A percentile compares a stretch with the other conserved stretches of the same genome.
These are phyloP conservation scores for Rubus idaeus DNA, from an alignment of 306 rosid species.

Conservation along the genomic window DNA sequence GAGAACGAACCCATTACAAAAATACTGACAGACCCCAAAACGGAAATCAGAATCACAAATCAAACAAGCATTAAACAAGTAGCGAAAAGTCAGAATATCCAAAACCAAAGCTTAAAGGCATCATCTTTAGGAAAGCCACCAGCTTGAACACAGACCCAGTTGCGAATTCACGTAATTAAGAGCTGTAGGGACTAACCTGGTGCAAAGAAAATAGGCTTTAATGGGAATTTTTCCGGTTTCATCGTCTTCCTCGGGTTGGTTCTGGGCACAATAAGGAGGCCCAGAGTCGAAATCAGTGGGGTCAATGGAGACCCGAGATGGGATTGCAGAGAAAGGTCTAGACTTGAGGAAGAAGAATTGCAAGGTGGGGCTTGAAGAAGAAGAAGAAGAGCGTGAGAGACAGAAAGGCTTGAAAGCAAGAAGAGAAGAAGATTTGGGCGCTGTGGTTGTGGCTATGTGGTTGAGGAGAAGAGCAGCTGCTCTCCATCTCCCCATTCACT, in stretches of 20 bases:
- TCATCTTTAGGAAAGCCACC: background rate
- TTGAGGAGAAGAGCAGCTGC: slow-evolving; percentile 49
- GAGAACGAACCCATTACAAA: slow-evolving; percentile 19
- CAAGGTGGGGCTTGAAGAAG: slow-evolving; percentile 14
- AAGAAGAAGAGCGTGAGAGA: background rate
- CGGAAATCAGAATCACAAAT: too few species aligned
- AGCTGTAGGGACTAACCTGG: slow-evolving; percentile 51
- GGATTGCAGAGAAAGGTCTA: slow-evolving; percentile 54
- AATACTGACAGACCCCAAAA: slow-evolving; percentile 8
- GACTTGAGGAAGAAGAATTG: slow-evolving; percentile 34
- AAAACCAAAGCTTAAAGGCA: background rate
- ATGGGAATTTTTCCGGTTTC: slow-evolving; percentile 60
- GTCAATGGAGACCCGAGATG: slow-evolving; percentile 36
- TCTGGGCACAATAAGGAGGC: slow-evolving; percentile 17
- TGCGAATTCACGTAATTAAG: slow-evolving; percentile 19
- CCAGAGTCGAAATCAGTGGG: slow-evolving; percentile 42
- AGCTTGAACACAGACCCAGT: slow-evolving; percentile 18
- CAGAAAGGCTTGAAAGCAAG: slow-evolving; percentile 16
- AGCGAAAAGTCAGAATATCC: background rate
- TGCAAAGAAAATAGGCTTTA: slow-evolving; percentile 84
- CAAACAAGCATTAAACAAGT: too few species aligned
- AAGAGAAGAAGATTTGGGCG: slow-evolving; percentile 32
- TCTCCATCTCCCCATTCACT: slow-evolving; percentile 92
- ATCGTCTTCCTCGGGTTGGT: slow-evolving; percentile 31
- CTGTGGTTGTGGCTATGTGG: slow-evolving; percentile 26